These are phyloP conservation scores for Acanthamoeba quina DNA, from an alignment of 208 protist species.

Conservation along the genomic window DNA sequence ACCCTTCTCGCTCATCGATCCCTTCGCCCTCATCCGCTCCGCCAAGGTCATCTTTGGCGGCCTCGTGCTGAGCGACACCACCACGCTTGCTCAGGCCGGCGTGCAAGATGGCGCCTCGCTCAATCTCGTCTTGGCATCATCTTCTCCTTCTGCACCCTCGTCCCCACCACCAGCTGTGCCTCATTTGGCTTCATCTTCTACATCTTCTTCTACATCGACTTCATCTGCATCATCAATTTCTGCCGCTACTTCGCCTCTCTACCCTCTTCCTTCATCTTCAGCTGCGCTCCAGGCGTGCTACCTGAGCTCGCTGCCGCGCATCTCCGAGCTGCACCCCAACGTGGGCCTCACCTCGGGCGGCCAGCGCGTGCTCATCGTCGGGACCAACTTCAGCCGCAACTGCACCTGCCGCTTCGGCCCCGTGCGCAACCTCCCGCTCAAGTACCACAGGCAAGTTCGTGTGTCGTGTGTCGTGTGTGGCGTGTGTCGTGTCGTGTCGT, in stretches of 20 bases:
- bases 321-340: slow-evolving; percentile 18
- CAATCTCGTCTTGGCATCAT: not conserved
- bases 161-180: too few species aligned
- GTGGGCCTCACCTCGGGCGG: slow-evolving; percentile 41
- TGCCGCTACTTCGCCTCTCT: not conserved
- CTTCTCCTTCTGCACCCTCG: not conserved
- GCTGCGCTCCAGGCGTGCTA: not conserved
- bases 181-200: too few species aligned
- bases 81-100: not conserved
- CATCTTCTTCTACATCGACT: too few species aligned
- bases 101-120: not conserved
- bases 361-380: slow-evolving; percentile 33
- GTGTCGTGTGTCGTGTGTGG: not conserved
- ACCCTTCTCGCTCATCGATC: not conserved
- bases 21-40: not conserved
- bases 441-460: slow-evolving; percentile 10
- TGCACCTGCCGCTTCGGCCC: slow-evolving; percentile 52
- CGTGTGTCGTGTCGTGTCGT: not conserved
- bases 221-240: not conserved
- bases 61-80: not conserved
- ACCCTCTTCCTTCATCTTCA: not conserved
- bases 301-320: not conserved
- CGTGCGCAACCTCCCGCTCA: slow-evolving; percentile 22
- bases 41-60: not conserved
- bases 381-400: slow-evolving; percentile 22